Evolutionary conservation across 768 basidiomycete genomes (phyloP), one percentile per base, ranked within the genome.

Genomic region (Hericium alpestre): DNA sequence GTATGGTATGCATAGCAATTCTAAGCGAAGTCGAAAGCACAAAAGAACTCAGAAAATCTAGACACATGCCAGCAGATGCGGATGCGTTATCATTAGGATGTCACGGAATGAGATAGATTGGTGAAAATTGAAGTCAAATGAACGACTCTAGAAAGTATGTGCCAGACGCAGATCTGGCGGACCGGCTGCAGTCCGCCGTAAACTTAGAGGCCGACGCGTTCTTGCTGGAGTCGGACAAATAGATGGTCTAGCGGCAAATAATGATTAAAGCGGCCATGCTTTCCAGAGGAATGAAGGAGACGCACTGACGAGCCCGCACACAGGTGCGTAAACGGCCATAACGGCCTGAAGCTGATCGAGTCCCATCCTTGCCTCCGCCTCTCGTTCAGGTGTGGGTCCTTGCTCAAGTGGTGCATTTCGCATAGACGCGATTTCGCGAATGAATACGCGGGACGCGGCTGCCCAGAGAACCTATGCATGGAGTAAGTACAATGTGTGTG

Each of bases 281-380:
- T 11, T 32, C 3, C n/a, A 13, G 20, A 16, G 27, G 15, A 37
- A n/a, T 25, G 15, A 3, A n/a, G 13, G 38, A 32, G 11, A 60
- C 61, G 18, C 22, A 62, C 61, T 56, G 40, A 62, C 61, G 9
- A 62, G 25, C 9, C 54, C 38, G 25, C 53, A 61, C 16, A 25
- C 50, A 5, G 57, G 55, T 3, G 61, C 61, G 13, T 27, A 40
- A 18, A 40, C 52, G 2, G 57, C 48, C 61, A 62, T 56, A 37
- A 50, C 27, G 1, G 56, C 49, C 49, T 62, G 61, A 8, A 61
- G 53, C 49, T 61, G 61, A 39, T 61, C 61, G n/a, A 62, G 57
- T 1, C 54, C 61, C 4, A 11, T 43, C 38, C 48, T 54, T 3
- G 60, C 60, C 48, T 62, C 59, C 15, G 46, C 37, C 18, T 62